Conservation (phyloP, 2,329 filamentous ascomycete species). For the Berkeleyomyces rouxiae region DNA sequence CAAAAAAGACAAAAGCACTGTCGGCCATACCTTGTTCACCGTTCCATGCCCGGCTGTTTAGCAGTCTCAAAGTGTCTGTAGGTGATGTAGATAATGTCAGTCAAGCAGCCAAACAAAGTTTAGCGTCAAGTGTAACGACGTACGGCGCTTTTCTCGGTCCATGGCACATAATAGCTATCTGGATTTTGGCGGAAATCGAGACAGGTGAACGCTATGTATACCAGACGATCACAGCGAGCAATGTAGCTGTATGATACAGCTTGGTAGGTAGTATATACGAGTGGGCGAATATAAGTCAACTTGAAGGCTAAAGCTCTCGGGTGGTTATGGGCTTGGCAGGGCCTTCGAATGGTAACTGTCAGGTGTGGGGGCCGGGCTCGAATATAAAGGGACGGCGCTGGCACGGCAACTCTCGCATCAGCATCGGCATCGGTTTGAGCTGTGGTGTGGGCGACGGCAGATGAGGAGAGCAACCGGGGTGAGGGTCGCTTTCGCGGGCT, state of each 20-base stretch:
- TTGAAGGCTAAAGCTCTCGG: neutral
- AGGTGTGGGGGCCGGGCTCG: slow-evolving; percentile 12
- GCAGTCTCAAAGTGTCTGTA: slow-evolving; percentile 44
- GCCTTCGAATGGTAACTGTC: slow-evolving; percentile 1
- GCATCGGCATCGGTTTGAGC: slow-evolving; percentile 6
- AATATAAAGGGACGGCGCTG: slow-evolving; percentile 11
- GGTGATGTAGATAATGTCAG: neutral
- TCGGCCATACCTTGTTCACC: slow-evolving; percentile 57
- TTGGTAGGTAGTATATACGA: neutral
- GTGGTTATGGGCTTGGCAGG: neutral
- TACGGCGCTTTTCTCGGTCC: slow-evolving; percentile 14
- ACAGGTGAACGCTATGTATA: neutral
- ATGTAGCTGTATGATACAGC: neutral
- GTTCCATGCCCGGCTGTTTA: slow-evolving; percentile 78
- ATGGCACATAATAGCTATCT: slow-evolving; percentile 14
- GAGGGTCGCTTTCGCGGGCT: neutral
- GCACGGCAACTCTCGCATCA: slow-evolving; percentile 11
- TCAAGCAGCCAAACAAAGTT: neutral
- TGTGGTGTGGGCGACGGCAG: neutral
- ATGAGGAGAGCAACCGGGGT: neutral
- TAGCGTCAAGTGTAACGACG: neutral
- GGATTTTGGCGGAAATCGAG: neutral
- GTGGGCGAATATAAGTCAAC: neutral
- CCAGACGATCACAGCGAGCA: neutral
- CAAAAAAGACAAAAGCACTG: neutral